Evolutionary conservation across 768 basidiomycete species (phyloP).

Genomic region (Pisolithus microcarpus): DNA sequence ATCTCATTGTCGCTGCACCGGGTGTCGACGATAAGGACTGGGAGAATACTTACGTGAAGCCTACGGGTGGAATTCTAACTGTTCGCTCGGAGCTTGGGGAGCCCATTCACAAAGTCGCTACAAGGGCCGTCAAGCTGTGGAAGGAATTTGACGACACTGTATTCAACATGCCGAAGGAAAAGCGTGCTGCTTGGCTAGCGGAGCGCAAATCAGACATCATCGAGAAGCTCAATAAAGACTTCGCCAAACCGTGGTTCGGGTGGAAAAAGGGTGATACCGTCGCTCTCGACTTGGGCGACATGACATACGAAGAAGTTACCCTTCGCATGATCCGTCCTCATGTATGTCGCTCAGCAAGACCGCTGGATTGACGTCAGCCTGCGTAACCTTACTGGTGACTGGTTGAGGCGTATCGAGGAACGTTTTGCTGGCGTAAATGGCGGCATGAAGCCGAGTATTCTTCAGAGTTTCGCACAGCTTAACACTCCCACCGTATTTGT

Average conservation of each 20-base stretch:
- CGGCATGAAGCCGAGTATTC: conserved; percentile 70
- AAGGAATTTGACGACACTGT: conserved; percentile 97
- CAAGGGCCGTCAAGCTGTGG: conserved; percentile 95
- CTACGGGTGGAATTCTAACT: conserved; percentile 93
- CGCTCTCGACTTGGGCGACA: conserved; percentile 83
- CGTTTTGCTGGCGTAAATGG: conserved; percentile 89
- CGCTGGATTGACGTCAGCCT: conserved; percentile 92
- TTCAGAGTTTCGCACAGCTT: conserved; percentile 77
- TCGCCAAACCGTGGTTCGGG: conserved; percentile 95
- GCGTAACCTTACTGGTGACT: conserved; percentile 92
- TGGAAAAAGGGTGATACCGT: conserved; percentile 88
- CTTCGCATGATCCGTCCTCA: conserved; percentile 86
- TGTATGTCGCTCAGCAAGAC: conserved; percentile 87
- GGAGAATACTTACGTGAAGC: conserved; percentile 92
- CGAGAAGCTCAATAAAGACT: conserved; percentile 87
- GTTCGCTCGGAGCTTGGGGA: conserved; percentile 97
- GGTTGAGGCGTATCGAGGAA: conserved; percentile 93
- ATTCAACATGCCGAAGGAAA: conserved; percentile 94
- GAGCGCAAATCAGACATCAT: conserved; percentile 89
- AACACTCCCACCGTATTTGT: conserved; percentile 78
- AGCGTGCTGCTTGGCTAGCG: conserved; percentile 80
- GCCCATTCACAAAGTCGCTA: conserved; percentile 99
- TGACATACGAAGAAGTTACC: conserved; percentile 98
- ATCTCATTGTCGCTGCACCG: conserved; percentile 89
- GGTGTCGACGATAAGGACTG: conserved; percentile 86